phyloP scores from a whole-genome alignment of 2,329 filamentous ascomycete genomes.

The Botrytis tulipae region DNA sequence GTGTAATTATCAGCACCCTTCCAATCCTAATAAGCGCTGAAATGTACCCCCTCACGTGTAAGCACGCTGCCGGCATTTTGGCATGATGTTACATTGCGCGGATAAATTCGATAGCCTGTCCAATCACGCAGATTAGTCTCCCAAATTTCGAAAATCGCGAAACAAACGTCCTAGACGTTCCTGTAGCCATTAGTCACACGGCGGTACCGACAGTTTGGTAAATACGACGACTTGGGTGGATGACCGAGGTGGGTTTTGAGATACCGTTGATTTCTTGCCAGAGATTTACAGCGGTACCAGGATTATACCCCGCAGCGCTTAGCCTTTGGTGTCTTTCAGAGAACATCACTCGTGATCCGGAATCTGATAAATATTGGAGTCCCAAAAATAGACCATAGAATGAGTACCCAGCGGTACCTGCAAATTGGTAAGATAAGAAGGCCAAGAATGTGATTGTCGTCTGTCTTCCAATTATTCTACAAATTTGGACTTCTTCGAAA shows the following conservation, averaged over 20 bases:
- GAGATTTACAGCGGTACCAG: background rate
- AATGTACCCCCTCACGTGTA: background rate
- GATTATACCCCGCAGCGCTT: background rate
- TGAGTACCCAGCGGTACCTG: background rate
- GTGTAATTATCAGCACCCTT: background rate
- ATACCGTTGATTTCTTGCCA: background rate
- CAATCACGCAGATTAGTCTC: background rate
- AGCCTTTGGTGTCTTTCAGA: too few species aligned
- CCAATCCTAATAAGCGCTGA: background rate
- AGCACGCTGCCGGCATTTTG: background rate
- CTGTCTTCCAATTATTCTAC: background rate
- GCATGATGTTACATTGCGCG: background rate
- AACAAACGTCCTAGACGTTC: background rate
- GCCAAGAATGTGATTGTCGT: background rate
- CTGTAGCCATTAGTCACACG: background rate
- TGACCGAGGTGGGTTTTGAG: background rate
- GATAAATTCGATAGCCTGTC: background rate
- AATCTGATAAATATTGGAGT: background rate
- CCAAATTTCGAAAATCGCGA: background rate
- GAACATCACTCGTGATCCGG: background rate
- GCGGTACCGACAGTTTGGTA: slow-evolving; percentile 1
- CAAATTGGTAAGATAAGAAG: background rate
- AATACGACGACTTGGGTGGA: background rate
- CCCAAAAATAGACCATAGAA: background rate
- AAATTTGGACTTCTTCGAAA: background rate